Conservation (phyloP, 1,139 yeast species). For the Kodamaea suecica region DNA sequence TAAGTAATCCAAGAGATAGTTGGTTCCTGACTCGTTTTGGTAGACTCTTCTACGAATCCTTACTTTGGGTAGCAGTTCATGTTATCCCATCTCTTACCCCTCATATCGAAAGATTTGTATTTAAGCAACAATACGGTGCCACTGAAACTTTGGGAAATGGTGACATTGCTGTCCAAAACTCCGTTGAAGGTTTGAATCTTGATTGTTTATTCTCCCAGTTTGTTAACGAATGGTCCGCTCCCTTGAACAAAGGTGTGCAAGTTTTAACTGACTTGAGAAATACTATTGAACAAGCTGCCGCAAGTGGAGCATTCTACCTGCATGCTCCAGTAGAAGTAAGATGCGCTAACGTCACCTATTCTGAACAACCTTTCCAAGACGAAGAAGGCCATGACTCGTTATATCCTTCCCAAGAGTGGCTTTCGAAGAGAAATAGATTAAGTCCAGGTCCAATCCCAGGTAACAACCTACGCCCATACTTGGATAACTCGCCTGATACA, state of each 20-base stretch:
- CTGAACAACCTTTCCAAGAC: conserved; percentile 38
- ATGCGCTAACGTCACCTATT: conserved; percentile 77
- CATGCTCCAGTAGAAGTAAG: conserved; percentile 97
- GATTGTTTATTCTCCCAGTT: conserved; percentile 93
- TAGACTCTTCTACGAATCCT: conserved; percentile 70
- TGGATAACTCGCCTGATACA: conserved; percentile 74
- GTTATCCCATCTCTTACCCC: conserved; percentile 78
- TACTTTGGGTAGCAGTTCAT: conserved; percentile 77
- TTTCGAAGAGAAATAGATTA: conserved; percentile 33
- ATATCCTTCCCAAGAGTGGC: conserved; percentile 42
- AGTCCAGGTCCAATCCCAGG: conserved; percentile 79
- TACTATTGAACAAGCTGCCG: conserved; percentile 60
- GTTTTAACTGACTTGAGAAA: conserved; percentile 62
- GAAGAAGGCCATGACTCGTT: conserved; percentile 45
- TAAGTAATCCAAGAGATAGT: conserved; percentile 65
- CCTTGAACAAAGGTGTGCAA: conserved; percentile 71
- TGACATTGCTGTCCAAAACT: conserved; percentile 68
- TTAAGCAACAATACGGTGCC: conserved; percentile 76
- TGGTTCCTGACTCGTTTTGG: conserved; percentile 87
- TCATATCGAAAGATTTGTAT: conserved; percentile 76
- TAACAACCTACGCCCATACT: conserved; percentile 71
- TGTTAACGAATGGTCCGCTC: conserved; percentile 96
- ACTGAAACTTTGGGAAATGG: conserved; percentile 68
- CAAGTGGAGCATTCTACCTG: conserved; percentile 63
- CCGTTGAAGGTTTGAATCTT: conserved; percentile 89